A percentile compares a stretch with the other conserved stretches of the same genome.
phyloP scores from a whole-genome alignment of 2,329 filamentous ascomycete genomes.

The Dactylella cylindrospora region DNA sequence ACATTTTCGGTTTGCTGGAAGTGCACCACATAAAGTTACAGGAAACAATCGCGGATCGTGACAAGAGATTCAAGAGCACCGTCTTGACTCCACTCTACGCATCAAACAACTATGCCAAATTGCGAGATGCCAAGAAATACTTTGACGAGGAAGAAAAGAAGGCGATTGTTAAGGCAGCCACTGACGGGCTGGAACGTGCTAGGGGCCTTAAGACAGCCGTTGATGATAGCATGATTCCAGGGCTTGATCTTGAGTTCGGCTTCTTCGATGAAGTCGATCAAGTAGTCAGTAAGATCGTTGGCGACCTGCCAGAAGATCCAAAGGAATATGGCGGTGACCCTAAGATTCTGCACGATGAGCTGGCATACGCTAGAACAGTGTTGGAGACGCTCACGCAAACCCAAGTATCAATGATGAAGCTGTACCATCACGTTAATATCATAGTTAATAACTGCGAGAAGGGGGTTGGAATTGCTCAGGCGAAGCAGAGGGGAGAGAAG shows the following conservation, averaged over 20 bases:
- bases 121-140: conserved; percentile 49
- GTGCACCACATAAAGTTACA: conserved; percentile 48
- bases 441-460: conserved; percentile 21
- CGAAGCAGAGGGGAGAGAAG: conserved; percentile 39
- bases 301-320: conserved; percentile 26
- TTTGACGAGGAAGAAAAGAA: conserved; percentile 50
- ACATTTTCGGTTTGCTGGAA: conserved; percentile 46
- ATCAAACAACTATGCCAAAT: conserved; percentile 47
- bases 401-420: conserved; percentile 37
- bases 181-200: conserved; percentile 37
- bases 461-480: conserved; percentile 24
- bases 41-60: conserved; percentile 46
- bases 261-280: conserved; percentile 42
- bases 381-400: conserved; percentile 35
- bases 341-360: conserved; percentile 19
- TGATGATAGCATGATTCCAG: conserved; percentile 43
- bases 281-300: conserved; percentile 28
- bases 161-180: conserved; percentile 38
- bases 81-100: conserved; percentile 48
- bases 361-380: conserved; percentile 24
- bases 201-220: conserved; percentile 38
- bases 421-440: conserved; percentile 40
- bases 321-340: conserved; percentile 26
- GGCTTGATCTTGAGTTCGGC: conserved; percentile 41
- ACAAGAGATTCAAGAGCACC: conserved; percentile 48